A percentile compares a stretch with the other conserved stretches of the same genome.
phyloP scores from a whole-genome alignment of 31 red algal genomes.

The Odonthalia washingtoniensis region DNA sequence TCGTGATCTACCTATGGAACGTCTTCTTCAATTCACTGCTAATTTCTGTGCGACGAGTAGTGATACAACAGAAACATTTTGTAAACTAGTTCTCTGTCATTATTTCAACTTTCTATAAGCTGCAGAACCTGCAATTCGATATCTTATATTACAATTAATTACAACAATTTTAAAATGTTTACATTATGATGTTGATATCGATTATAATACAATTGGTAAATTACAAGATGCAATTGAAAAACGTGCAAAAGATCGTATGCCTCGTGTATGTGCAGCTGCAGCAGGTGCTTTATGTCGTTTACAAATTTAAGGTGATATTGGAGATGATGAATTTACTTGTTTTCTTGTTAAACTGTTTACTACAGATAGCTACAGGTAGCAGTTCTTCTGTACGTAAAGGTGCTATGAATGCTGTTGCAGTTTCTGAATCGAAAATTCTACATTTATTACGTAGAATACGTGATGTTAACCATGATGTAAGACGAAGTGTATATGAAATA shows the following conservation, averaged over 20 bases:
- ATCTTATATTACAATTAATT: constrained; percentile 55
- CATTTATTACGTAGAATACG: constrained; percentile 45
- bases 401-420: constrained; percentile 58
- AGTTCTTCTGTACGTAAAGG: constrained; percentile 69
- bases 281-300: constrained; percentile 70
- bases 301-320: constrained; percentile 50
- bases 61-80: constrained; percentile 25
- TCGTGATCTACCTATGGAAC: constrained; percentile 60
- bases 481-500: constrained; percentile 41
- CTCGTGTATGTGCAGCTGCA: constrained; percentile 69
- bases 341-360: constrained; percentile 47
- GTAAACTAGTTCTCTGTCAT: constrained; percentile 52
- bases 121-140: constrained; percentile 51
- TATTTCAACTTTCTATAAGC: constrained; percentile 48
- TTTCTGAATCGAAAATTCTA: constrained; percentile 54
- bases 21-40: constrained; percentile 55
- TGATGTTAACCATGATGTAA: constrained; percentile 58
- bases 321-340: constrained; percentile 42
- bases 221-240: constrained; percentile 32
- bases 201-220: constrained; percentile 27
- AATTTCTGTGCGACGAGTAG: constrained; percentile 49
- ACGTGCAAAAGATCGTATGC: constrained; percentile 53
- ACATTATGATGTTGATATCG: constrained; percentile 47
- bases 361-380: constrained; percentile 40
- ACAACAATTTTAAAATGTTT: constrained; percentile 53